A percentile compares a stretch with the other conserved stretches of the same genome.
Evolutionary conservation across 768 basidiomycete genomes (phyloP).

Genomic region (Ramaria sp.): DNA sequence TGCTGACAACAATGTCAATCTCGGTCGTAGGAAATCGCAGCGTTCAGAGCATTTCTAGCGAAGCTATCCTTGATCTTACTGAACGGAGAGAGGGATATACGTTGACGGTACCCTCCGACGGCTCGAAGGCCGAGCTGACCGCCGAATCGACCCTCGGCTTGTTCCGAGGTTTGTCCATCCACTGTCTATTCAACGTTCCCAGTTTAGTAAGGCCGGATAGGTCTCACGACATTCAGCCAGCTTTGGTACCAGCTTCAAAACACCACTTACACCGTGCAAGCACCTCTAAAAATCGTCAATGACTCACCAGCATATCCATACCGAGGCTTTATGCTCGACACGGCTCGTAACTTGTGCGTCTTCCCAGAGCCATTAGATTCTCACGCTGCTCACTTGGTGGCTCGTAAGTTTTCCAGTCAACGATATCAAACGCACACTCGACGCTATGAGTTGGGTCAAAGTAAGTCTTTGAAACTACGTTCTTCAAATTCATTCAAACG

Average conservation of each 20-base stretch:
- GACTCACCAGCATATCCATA: constrained; percentile 12
- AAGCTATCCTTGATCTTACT: constrained; percentile 3
- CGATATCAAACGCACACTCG: constrained; percentile 21
- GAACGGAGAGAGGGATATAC: constrained; percentile 19
- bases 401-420: constrained; percentile 12
- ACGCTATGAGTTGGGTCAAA: constrained; percentile 27
- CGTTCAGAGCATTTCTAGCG: constrained; percentile 1
- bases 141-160: constrained; percentile 22
- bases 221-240: constrained; percentile 29
- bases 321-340: constrained; percentile 28
- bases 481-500: no score
- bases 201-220: constrained; percentile 4
- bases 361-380: background rate
- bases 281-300: constrained; percentile 15
- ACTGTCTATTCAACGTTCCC: background rate
- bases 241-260: constrained; percentile 16
- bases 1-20: constrained; percentile 2
- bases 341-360: constrained; percentile 24
- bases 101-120: constrained; percentile 17
- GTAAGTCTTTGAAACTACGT: constrained; percentile 5
- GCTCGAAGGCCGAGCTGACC: constrained; percentile 13
- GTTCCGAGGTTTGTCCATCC: constrained; percentile 12
- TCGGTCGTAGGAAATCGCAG: constrained; percentile 1
- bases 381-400: background rate
- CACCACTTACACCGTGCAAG: constrained; percentile 13